A percentile compares a stretch with the other conserved stretches of the same genome.
Evolutionary conservation across 2,329 filamentous ascomycete genomes (phyloP).

Genomic region (Paecilomyces variotii): DNA sequence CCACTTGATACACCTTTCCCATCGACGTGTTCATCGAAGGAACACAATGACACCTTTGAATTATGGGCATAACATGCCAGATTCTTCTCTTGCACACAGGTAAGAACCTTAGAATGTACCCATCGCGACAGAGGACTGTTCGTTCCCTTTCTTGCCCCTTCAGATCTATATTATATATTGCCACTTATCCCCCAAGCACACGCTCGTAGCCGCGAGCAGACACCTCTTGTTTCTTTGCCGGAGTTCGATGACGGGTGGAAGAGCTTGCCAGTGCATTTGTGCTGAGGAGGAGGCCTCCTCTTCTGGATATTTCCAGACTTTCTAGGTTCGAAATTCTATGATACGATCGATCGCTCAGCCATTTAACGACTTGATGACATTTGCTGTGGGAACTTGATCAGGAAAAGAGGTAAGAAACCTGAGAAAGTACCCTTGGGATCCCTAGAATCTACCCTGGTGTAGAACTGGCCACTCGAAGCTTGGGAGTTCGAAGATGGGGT

Average conservation of each 20-base stretch:
- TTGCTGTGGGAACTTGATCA: background rate
- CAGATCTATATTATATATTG: background rate
- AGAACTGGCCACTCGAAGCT: background rate
- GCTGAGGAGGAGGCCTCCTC: background rate
- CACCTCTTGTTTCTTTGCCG: background rate
- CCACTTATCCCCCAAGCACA: background rate
- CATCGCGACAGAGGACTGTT: background rate
- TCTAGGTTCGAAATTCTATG: background rate
- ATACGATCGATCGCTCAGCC: background rate
- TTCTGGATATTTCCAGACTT: background rate
- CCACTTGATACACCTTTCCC: background rate
- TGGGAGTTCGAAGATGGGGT: background rate
- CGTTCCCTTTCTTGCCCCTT: background rate
- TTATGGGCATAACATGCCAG: background rate
- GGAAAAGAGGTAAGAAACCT: background rate
- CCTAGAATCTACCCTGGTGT: background rate
- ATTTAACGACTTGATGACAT: background rate
- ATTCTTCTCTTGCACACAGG: background rate
- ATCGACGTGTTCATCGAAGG: background rate
- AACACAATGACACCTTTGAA: background rate
- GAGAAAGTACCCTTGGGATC: background rate
- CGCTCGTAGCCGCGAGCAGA: background rate
- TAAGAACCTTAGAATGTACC: background rate
- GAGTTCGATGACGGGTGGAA: slow-evolving; percentile 3
- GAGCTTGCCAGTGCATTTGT: slow-evolving; percentile 4